Evolutionary conservation across 2,329 filamentous ascomycete genomes (phyloP).

Genomic region (Aspergillus sp.): DNA sequence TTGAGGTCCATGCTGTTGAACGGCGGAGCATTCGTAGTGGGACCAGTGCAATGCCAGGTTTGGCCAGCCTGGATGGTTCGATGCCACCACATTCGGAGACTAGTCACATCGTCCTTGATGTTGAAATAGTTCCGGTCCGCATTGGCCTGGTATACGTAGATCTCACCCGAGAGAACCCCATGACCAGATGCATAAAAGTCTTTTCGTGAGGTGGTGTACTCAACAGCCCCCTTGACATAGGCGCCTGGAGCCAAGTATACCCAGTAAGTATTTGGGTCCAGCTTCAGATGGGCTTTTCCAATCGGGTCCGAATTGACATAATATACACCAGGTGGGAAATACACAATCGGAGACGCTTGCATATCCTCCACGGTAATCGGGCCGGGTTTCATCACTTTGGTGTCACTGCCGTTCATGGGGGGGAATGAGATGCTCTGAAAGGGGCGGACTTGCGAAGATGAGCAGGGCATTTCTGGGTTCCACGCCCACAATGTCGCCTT

Average conservation of each 20-base stretch:
- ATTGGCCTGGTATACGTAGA: conserved; percentile 37
- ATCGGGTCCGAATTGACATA: too few species aligned
- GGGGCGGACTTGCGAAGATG: too few species aligned
- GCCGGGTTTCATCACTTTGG: too few species aligned
- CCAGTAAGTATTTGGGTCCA: conserved; percentile 22
- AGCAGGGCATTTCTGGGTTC: too few species aligned
- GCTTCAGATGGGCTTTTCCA: conserved; percentile 7
- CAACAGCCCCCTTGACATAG: conserved; percentile 35
- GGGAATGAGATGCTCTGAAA: too few species aligned
- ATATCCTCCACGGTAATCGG: too few species aligned
- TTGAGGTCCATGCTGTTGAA: conserved; percentile 35
- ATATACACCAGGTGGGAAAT: too few species aligned
- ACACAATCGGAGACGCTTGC: too few species aligned
- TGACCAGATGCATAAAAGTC: conserved; percentile 28
- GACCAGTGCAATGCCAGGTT: conserved; percentile 20
- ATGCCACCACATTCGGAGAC: conserved; percentile 28
- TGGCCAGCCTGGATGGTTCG: conserved; percentile 14
- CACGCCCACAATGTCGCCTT: too few species aligned
- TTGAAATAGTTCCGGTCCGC: conserved; percentile 20
- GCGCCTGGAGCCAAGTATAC: conserved; percentile 25
- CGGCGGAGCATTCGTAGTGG: conserved; percentile 29
- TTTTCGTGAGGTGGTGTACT: conserved; percentile 20
- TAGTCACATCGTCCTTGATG: conserved; percentile 21
- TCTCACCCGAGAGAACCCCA: conserved; percentile 34
- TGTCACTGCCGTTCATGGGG: too few species aligned